Evolutionary conservation across 148 eudicot genomes (phyloP).

Genomic region (Agrostemma githago): DNA sequence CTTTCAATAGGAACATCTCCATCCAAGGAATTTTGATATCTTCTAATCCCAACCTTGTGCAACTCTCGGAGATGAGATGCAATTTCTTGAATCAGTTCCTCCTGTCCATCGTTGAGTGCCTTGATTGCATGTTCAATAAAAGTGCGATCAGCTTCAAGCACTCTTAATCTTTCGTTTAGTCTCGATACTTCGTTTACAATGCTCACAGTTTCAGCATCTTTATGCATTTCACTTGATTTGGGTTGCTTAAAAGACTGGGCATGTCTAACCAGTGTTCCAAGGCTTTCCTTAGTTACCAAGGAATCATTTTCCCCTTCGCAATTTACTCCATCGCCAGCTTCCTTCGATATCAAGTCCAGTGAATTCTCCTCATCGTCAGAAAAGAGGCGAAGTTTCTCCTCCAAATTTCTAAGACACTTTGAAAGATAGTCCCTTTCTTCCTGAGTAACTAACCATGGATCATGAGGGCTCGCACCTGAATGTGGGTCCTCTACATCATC

Average conservation of each 20-base stretch:
- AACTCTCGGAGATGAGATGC: slow-evolving; percentile 43
- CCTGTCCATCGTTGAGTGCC: slow-evolving; percentile 37
- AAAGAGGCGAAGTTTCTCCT: slow-evolving; percentile 41
- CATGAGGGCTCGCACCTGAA: slow-evolving; percentile 18
- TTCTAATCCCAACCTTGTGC: slow-evolving; percentile 36
- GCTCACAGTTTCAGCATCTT: slow-evolving; percentile 33
- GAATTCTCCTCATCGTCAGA: slow-evolving; percentile 19
- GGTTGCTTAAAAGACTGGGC: slow-evolving; percentile 20
- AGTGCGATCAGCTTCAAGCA: slow-evolving; percentile 45
- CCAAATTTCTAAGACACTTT: slow-evolving; percentile 38
- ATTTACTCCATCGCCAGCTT: slow-evolving; percentile 21
- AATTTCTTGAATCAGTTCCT: slow-evolving; percentile 45
- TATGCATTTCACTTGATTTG: slow-evolving; percentile 19
- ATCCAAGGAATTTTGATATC: slow-evolving; percentile 23
- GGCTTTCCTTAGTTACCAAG: slow-evolving; percentile 11
- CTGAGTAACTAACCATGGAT: slow-evolving; percentile 34
- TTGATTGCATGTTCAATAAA: slow-evolving; percentile 38
- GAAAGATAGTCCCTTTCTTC: slow-evolving; percentile 44
- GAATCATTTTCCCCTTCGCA: slow-evolving; percentile 18
- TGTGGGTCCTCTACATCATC: slow-evolving; percentile 29
- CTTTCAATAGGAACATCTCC: slow-evolving; percentile 9
- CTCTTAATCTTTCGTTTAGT: slow-evolving; percentile 41
- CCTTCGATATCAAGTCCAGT: slow-evolving; percentile 18
- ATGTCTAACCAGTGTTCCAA: slow-evolving; percentile 20
- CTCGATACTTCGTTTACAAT: slow-evolving; percentile 38